A percentile compares a stretch with the other conserved stretches of the same genome.
Evolutionary conservation across 768 basidiomycete species (phyloP).

Genomic region (Pleurotus citrinopileatus): DNA sequence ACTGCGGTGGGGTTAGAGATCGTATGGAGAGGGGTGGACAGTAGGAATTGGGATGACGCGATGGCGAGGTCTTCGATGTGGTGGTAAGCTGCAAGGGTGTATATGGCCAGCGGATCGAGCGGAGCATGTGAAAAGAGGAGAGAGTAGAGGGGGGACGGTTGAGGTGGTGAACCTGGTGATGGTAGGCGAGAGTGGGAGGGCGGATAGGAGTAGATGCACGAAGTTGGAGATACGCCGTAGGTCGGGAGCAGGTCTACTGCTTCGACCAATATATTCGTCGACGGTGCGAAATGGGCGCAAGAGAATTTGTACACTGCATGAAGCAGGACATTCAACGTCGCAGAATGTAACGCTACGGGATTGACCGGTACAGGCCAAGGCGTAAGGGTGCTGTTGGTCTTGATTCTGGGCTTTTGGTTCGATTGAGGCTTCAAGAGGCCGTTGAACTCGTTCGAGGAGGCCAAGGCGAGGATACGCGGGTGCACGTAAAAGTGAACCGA

Average conservation of each 20-base stretch:
- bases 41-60: neutral
- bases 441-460: slow-evolving; percentile 65
- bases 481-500: slow-evolving; percentile 86
- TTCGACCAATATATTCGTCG: slow-evolving; percentile 52
- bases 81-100: neutral
- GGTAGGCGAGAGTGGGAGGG: neutral
- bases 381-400: neutral
- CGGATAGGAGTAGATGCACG: slow-evolving; percentile 25
- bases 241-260: slow-evolving; percentile 53
- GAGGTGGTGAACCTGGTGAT: neutral
- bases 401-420: neutral
- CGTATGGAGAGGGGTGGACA: neutral
- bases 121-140: slow-evolving; percentile 27
- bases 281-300: slow-evolving; percentile 71
- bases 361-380: slow-evolving; percentile 43
- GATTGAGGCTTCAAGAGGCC: too few relatives aligned
- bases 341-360: slow-evolving; percentile 55
- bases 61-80: neutral
- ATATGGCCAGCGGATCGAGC: neutral
- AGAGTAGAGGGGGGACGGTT: neutral
- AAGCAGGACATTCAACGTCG: slow-evolving; percentile 67
- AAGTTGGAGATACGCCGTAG: slow-evolving; percentile 58
- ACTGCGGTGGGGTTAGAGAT: neutral
- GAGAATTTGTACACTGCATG: slow-evolving; percentile 72
- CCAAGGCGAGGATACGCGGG: slow-evolving; percentile 48